Evolutionary conservation across 2,329 filamentous ascomycete genomes (phyloP).

Genomic region (Trichoderma sp.): DNA sequence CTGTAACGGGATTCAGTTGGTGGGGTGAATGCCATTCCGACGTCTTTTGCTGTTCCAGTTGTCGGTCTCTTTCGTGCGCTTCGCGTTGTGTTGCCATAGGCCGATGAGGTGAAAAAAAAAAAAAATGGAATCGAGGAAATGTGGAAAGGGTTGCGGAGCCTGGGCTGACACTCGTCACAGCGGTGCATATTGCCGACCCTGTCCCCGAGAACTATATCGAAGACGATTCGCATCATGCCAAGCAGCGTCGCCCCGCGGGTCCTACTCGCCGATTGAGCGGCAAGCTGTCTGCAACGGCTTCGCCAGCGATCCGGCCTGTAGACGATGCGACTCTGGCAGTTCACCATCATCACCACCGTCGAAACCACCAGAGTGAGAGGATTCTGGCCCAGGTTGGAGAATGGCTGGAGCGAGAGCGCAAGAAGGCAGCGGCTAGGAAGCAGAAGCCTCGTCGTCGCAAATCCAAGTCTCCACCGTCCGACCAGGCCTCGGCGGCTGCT

Average conservation of each 20-base stretch:
- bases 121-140: neutral
- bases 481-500: slow-evolving; percentile 25
- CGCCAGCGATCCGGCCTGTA: slow-evolving; percentile 27
- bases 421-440: slow-evolving; percentile 53
- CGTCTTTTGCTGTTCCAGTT: neutral
- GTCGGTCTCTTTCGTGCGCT: neutral
- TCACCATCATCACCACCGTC: slow-evolving; percentile 28
- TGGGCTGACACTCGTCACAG: slow-evolving; percentile 29
- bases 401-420: slow-evolving; percentile 80
- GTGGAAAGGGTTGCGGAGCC: neutral
- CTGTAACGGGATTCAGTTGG: neutral
- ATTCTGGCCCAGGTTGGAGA: slow-evolving; percentile 72
- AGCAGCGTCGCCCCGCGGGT: slow-evolving; percentile 32
- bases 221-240: slow-evolving; percentile 31
- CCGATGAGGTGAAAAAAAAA: neutral
- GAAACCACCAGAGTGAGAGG: slow-evolving; percentile 48
- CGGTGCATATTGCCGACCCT: slow-evolving; percentile 59
- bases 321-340: slow-evolving; percentile 30
- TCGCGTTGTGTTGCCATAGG: neutral
- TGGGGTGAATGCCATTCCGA: neutral
- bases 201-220: slow-evolving; percentile 33
- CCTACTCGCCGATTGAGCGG: slow-evolving; percentile 35
- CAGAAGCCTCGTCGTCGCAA: slow-evolving; percentile 42
- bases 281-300: slow-evolving; percentile 41
- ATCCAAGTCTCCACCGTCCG: slow-evolving; percentile 37